phyloP scores from a whole-genome alignment of 768 basidiomycete species.

The Lyophyllum shimeji region DNA sequence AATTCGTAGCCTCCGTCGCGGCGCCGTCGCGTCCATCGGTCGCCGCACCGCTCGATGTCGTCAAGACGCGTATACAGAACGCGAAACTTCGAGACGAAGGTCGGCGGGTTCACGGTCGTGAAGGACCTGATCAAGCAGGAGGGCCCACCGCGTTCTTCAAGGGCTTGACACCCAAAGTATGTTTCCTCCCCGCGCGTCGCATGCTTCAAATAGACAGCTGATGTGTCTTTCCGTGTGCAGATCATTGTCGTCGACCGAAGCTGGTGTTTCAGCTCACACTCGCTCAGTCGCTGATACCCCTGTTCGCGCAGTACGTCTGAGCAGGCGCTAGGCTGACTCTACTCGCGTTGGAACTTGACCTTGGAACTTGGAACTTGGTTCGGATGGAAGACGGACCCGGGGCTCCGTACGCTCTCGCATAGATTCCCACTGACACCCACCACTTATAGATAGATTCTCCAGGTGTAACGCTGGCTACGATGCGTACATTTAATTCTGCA shows the following conservation, averaged over 20 bases:
- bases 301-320: constrained; percentile 84
- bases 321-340: not conserved
- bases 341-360: too few relatives aligned
- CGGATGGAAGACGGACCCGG: not conserved
- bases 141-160: constrained; percentile 89
- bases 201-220: not conserved
- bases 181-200: constrained; percentile 6
- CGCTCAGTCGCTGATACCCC: constrained; percentile 92
- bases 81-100: constrained; percentile 93
- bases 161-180: constrained; percentile 93
- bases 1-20: constrained; percentile 95
- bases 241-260: constrained; percentile 95
- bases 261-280: constrained; percentile 98
- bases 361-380: too few relatives aligned
- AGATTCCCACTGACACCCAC: not conserved
- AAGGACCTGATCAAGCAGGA: constrained; percentile 87
- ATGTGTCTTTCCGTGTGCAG: constrained; percentile 45
- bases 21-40: constrained; percentile 96
- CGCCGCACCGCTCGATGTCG: constrained; percentile 91
- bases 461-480: not conserved
- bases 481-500: not conserved
- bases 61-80: constrained; percentile 98
- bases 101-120: constrained; percentile 76
- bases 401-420: not conserved
- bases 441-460: not conserved